Evolutionary conservation across 2,329 filamentous ascomycete genomes (phyloP).

Genomic region (Colletotrichum costaricense): DNA sequence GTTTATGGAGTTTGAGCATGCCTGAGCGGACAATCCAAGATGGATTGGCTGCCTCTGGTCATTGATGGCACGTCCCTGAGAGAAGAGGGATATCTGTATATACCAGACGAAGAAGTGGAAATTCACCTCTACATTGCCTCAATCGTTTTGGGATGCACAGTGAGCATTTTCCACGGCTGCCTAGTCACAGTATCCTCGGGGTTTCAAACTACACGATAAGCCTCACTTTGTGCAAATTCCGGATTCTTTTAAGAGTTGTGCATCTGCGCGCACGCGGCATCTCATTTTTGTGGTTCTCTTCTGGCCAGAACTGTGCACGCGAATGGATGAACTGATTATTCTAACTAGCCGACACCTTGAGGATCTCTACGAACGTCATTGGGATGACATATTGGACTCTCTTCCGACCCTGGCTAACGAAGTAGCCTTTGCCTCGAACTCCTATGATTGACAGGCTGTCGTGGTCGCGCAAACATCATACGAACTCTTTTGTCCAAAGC

Average conservation of each 20-base stretch:
- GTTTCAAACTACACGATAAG: no score
- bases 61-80: background rate
- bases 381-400: background rate
- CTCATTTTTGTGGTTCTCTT: background rate
- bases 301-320: background rate
- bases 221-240: background rate
- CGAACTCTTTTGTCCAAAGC: conserved; percentile 24
- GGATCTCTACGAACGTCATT: background rate
- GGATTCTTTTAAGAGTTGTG: background rate
- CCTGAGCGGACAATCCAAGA: background rate
- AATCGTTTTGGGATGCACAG: background rate
- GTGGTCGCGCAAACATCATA: conserved; percentile 25
- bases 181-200: background rate
- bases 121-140: conserved; percentile 22
- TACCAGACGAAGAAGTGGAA: conserved; percentile 27
- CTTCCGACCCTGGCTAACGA: background rate
- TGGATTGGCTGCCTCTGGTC: background rate
- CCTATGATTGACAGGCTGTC: background rate
- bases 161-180: background rate
- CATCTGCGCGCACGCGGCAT: background rate
- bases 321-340: background rate
- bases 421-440: background rate
- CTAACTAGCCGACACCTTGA: background rate
- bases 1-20: conserved; percentile 15
- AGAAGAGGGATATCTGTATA: conserved; percentile 22